Base-by-base conservation (phyloP, 441 rosid species). In the Erodium moschatum region DNA sequence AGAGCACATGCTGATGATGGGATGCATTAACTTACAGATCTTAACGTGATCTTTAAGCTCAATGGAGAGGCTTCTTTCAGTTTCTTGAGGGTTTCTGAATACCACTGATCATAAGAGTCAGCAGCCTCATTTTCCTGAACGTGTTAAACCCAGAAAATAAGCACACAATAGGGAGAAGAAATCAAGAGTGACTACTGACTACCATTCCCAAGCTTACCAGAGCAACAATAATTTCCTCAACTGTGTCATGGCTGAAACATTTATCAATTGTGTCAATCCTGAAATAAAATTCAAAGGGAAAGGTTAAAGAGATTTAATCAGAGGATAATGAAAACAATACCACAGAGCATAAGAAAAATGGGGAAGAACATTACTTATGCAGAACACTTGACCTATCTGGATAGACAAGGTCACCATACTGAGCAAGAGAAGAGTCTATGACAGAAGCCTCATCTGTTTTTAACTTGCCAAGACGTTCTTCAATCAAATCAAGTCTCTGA, bases 321-420 rank as follows among this genome's bases (percentile, higher is more conserved):
- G 58, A n/a, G 8, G 2, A 3, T 5, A 52, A 52, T 52, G 58
- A n/a, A 15, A 33, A 50, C 19, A 10, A 69, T 52, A 58, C 1
- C 40, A 8, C 13, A 61, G n/a, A 71, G 7, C 7, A 29, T 13
- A 73, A 46, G n/a, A 58, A 40, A 20, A 46, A 33, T 9, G 31
- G 65, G 48, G 67, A 29, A 12, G 67, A 56, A 38, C 27, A 29
- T 73, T 86, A 88, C 99, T 78, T 86, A 69, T 72, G 74, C 75
- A 94, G 82, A 73, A 84, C 74, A 48, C 94, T 88, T 72, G 75
- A 73, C 65, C 72, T 79, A 20, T 86, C 90, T 7, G 92, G 96
- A 79, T 87, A 86, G 67, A 89, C 96, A 79, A 89, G 81, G 75
- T 91, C 97, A 75, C 90, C 92, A 80, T 91, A 88, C 70, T 88